These are phyloP conservation scores for Linderniella brevidens DNA, from an alignment of 257 asterid genomes.

Conservation along the genomic window DNA sequence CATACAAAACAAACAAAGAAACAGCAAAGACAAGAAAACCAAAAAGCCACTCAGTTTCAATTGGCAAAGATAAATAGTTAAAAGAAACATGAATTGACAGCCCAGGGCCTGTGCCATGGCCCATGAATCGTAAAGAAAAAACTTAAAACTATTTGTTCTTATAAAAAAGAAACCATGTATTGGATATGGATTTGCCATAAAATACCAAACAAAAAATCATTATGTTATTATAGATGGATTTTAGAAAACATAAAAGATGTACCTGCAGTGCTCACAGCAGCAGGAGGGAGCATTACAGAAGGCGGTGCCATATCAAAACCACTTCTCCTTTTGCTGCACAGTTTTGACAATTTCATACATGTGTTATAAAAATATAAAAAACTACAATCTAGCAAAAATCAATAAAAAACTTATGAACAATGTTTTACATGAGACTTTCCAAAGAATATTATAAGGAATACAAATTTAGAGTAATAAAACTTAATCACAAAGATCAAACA, in stretches of 20 bases:
- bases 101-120: constrained; percentile 19
- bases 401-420: no score
- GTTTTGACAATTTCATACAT: constrained; percentile 23
- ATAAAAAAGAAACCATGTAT: constrained; percentile 68
- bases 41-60: constrained; percentile 85
- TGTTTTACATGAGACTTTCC: no score
- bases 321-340: constrained; percentile 85
- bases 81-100: constrained; percentile 24
- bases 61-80: constrained; percentile 19
- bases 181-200: constrained; percentile 62
- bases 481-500: no score
- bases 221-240: constrained; percentile 1
- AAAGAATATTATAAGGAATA: no score
- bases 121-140: constrained; percentile 22
- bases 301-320: constrained; percentile 99
- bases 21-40: constrained; percentile 98
- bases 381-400: not conserved
- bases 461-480: no score
- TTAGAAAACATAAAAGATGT: constrained; percentile 12
- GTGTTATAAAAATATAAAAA: not conserved
- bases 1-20: constrained; percentile 82
- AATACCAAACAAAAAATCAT: constrained; percentile 24
- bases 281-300: constrained; percentile 47
- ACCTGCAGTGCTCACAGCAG: constrained; percentile 36
- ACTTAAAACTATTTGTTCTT: constrained; percentile 52